Evolutionary conservation across 306 rosid genomes (phyloP).

Genomic region (Quercus aquifolioides): DNA sequence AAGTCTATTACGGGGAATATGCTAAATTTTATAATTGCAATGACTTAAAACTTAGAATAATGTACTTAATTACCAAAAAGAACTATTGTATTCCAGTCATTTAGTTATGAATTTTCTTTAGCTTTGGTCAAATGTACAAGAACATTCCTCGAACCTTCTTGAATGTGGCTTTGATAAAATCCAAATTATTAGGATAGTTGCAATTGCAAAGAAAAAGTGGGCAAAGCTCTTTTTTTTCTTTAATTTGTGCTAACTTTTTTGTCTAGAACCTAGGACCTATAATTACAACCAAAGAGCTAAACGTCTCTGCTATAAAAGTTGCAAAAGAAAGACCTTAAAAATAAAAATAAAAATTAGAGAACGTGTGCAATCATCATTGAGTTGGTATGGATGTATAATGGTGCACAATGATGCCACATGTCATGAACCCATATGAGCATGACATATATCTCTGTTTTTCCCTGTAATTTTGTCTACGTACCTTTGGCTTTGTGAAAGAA

Average conservation of each 20-base stretch:
- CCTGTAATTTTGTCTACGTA: slow-evolving; percentile 13
- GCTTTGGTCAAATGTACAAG: too few species aligned
- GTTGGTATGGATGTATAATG: slow-evolving; percentile 28
- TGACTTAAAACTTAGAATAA: too few species aligned
- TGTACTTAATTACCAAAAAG: too few species aligned
- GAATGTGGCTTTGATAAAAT: too few species aligned
- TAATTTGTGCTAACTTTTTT: neutral
- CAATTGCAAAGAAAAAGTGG: too few species aligned
- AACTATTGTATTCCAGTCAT: too few species aligned
- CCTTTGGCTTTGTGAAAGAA: slow-evolving; percentile 27
- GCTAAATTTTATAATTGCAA: too few species aligned
- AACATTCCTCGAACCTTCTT: too few species aligned
- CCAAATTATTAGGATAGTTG: too few species aligned
- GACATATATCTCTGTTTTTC: slow-evolving; percentile 2
- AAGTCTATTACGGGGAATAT: too few species aligned
- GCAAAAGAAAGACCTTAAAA: neutral
- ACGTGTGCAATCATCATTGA: slow-evolving; percentile 35
- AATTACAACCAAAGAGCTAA: neutral
- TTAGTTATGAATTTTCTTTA: too few species aligned
- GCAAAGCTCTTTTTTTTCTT: too few species aligned
- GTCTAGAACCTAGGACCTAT: neutral
- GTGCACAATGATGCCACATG: slow-evolving; percentile 14
- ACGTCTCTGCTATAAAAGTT: neutral
- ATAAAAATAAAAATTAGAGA: neutral
- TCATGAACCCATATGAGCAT: slow-evolving; percentile 7